Evolutionary conservation across 352 stramenopile species (phyloP), one percentile per base, ranked within the genome.

Genomic region (Pythium oligandrum): DNA sequence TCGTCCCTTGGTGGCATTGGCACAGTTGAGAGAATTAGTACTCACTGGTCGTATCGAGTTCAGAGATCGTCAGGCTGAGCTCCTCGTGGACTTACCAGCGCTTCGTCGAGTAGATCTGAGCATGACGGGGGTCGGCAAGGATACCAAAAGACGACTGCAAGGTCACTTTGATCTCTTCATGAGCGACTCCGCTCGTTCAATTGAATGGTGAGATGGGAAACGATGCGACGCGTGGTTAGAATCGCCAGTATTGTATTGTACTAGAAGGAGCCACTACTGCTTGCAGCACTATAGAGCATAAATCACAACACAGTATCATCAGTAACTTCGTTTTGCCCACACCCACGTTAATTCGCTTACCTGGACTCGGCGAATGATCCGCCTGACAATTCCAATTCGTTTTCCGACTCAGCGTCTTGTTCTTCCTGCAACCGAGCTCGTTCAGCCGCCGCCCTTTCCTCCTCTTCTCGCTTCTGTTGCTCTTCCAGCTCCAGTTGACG

Each of bases 331-430:
- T 34, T 49, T 32, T 50, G 30, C 44, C 10, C 30, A 55, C 33
- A 61, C 1, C 8, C 8, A 48, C 32, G 48, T 8, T 40, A 52
- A 40, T 38, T 42, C 17, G 17, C 61, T 26, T 75, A 88, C 78
- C 78, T 88, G 1, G 78, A 88, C 48, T 84, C 73, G 1, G 78
- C 75, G 36, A 88, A 86, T 7, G 78, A 88, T 57, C 66, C 78
- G 0, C 59, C 73, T 1, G 78, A 88, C 0, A 82, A 51, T 38
- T 88, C 78, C 9, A 85, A 49, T 37, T 84, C 77, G 12, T 86
- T 51, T 1, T 88, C 78, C 0, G 66, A 83, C 12, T 8, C 12
- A 51, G 53, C 9, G 3, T 66, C 39, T 1, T 55, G 34, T 9
- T 68, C 50, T 3, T 64, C 37, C 4, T 54, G 38, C 11, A 56